A percentile compares a stretch with the other conserved stretches of the same genome.
Evolutionary conservation across 2,329 filamentous ascomycete species (phyloP).

Genomic region (Diaporthe nobilis): DNA sequence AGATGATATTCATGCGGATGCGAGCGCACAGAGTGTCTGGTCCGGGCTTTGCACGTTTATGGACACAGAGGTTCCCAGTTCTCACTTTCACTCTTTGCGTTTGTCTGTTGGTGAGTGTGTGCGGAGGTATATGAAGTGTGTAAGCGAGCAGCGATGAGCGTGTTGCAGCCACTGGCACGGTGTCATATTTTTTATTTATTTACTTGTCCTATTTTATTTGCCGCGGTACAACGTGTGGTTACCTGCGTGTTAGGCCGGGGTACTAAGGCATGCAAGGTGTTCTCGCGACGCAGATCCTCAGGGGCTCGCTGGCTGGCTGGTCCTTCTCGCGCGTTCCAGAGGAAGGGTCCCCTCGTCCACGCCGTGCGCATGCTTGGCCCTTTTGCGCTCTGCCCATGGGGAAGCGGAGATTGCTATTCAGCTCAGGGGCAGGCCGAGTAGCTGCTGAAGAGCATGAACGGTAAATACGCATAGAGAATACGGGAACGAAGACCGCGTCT

Average conservation of each 20-base stretch:
- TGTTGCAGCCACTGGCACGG: slow-evolving; percentile 21
- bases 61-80: background rate
- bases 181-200: slow-evolving; percentile 12
- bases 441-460: background rate
- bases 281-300: slow-evolving; percentile 34
- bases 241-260: slow-evolving; percentile 22
- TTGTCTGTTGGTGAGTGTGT: background rate
- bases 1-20: slow-evolving; percentile 29
- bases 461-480: background rate
- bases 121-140: background rate
- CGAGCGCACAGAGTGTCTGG: background rate
- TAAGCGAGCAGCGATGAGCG: background rate
- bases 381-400: slow-evolving; percentile 1
- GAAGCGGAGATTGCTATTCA: slow-evolving; percentile 19
- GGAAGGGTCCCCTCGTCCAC: slow-evolving; percentile 3
- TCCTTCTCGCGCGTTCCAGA: slow-evolving; percentile 27
- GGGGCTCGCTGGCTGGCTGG: slow-evolving; percentile 26
- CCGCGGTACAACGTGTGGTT: slow-evolving; percentile 21
- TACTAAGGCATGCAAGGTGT: slow-evolving; percentile 29
- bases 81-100: background rate
- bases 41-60: background rate
- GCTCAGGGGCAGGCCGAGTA: background rate
- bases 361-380: background rate
- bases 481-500: background rate
- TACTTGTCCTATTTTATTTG: slow-evolving; percentile 3